These are phyloP conservation scores for Fusarium verticillioides DNA, from an alignment of 2,329 filamentous ascomycete species.

Conservation along the genomic window DNA sequence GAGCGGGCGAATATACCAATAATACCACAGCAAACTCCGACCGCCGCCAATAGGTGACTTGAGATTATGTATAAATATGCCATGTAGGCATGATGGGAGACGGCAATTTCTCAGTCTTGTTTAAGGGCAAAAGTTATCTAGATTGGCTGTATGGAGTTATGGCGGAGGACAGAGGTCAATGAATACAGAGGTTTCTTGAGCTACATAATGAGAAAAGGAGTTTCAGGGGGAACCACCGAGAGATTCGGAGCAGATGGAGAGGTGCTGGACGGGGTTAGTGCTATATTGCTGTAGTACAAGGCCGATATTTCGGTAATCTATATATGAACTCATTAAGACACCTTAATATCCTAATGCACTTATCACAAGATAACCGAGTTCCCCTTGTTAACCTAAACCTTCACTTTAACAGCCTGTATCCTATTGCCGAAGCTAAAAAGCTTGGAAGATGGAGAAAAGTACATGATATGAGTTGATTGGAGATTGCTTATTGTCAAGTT, in stretches of 20 bases:
- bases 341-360: neutral
- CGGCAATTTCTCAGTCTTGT: neutral
- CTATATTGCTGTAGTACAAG: neutral
- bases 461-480: neutral
- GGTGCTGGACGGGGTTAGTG: neutral
- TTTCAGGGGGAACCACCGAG: no score
- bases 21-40: slow-evolving; percentile 36
- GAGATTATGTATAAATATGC: slow-evolving; percentile 1
- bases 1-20: slow-evolving; percentile 42
- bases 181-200: neutral
- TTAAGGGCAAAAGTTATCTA: neutral
- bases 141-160: neutral
- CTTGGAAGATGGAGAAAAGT: neutral
- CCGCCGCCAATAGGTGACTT: slow-evolving; percentile 9
- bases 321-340: neutral
- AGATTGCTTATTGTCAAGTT: neutral
- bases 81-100: neutral
- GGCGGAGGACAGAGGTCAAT: neutral
- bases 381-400: neutral
- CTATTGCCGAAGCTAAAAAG: neutral
- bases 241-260: neutral
- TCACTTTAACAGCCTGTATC: neutral
- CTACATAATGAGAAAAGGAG: neutral
- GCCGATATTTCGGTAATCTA: neutral
- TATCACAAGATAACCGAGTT: neutral